Evolutionary conservation across 306 rosid species (phyloP).

Genomic region (Casuarina glauca): DNA sequence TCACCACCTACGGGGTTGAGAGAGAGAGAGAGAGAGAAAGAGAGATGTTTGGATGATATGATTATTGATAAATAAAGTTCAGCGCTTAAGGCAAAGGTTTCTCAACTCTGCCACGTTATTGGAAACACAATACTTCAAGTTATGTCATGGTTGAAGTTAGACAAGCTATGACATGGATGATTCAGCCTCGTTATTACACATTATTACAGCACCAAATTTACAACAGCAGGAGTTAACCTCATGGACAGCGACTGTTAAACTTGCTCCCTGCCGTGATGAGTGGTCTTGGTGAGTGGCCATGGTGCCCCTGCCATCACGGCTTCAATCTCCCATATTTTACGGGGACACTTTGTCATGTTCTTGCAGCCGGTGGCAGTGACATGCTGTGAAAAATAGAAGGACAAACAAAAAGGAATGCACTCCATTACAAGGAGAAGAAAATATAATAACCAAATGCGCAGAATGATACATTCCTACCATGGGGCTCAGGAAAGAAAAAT

Average conservation of each 20-base stretch:
- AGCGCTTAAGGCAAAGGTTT: too few species aligned
- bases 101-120: too few species aligned
- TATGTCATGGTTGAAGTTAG: too few species aligned
- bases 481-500: not conserved
- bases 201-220: too few species aligned
- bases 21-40: too few species aligned
- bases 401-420: constrained; percentile 2
- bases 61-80: too few species aligned
- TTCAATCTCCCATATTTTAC: constrained; percentile 66
- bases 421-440: not conserved
- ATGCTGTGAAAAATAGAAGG: constrained; percentile 37
- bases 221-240: not conserved
- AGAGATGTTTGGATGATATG: too few species aligned
- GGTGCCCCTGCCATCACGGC: constrained; percentile 87
- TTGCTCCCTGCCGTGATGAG: constrained; percentile 27
- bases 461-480: not conserved
- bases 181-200: too few species aligned
- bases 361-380: constrained; percentile 73
- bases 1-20: too few species aligned
- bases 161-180: too few species aligned
- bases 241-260: not conserved
- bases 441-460: not conserved
- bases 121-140: too few species aligned
- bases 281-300: constrained; percentile 53
- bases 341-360: constrained; percentile 81